These are phyloP conservation scores for Fomitopsis betulina DNA, from an alignment of 1,284 basidiomycete species.

Conservation along the genomic window DNA sequence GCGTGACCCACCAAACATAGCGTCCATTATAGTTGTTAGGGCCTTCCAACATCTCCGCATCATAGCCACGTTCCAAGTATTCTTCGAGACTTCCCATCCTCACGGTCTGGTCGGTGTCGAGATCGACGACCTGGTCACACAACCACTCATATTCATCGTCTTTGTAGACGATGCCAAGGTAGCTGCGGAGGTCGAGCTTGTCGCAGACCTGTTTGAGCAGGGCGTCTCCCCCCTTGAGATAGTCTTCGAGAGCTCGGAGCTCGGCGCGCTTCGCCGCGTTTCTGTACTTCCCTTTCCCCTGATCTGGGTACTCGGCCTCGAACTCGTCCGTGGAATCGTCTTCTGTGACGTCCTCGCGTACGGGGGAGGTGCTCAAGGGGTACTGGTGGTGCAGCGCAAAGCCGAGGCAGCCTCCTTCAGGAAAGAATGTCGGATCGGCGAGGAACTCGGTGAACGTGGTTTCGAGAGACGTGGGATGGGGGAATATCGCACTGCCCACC, in stretches of 20 bases:
- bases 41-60: background rate
- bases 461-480: background rate
- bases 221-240: constrained; percentile 3
- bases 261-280: too few relatives aligned
- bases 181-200: background rate
- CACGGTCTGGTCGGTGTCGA: background rate
- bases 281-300: too few relatives aligned
- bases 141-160: background rate
- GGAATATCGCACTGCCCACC: background rate
- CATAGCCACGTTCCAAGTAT: background rate
- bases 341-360: too few relatives aligned
- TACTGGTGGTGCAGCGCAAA: constrained; percentile 35
- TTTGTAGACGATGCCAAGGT: background rate
- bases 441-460: constrained; percentile 19
- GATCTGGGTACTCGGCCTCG: too few relatives aligned
- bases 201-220: background rate
- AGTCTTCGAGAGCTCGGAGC: background rate
- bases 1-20: constrained; percentile 15
- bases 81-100: background rate
- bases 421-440: constrained; percentile 21
- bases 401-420: constrained; percentile 31
- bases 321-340: background rate
- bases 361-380: constrained; percentile 4
- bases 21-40: background rate
- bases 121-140: background rate